A percentile compares a stretch with the other conserved stretches of the same genome.
Conservation (phyloP, 139 green algal genomes). For the Astrephomene gubernaculifera region DNA sequence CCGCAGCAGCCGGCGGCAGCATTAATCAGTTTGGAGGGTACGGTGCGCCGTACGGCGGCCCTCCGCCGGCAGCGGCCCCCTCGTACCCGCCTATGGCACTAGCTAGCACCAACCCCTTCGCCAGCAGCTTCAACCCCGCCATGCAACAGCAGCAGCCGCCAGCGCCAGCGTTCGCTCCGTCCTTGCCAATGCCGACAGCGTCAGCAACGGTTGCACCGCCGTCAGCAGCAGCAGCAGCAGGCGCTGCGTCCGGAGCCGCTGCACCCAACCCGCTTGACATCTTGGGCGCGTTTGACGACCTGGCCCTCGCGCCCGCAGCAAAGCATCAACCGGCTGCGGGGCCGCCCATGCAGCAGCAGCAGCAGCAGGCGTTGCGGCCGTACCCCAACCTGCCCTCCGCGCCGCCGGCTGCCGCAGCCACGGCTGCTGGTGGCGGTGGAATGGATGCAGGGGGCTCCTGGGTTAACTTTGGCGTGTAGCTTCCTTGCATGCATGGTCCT, state of each 20-base stretch:
- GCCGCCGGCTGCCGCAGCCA: neutral
- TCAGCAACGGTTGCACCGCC: too few relatives aligned
- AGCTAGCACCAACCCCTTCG: conserved; percentile 25
- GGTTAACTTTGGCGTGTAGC: conserved; percentile 20
- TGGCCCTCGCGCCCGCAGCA: neutral
- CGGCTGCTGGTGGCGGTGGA: neutral
- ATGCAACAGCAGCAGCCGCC: neutral
- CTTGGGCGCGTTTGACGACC: conserved; percentile 26
- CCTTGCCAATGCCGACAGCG: too few relatives aligned
- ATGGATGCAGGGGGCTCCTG: neutral
- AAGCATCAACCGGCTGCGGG: neutral
- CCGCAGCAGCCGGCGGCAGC: too few relatives aligned
- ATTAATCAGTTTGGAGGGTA: neutral
- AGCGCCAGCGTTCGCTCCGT: neutral
- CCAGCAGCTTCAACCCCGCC: neutral
- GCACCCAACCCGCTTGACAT: neutral
- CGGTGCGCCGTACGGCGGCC: neutral
- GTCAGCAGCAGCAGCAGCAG: too few relatives aligned
- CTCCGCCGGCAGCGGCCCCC: neutral
- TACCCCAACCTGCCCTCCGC: neutral
- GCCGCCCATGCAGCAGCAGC: neutral
- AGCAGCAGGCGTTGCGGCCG: neutral
- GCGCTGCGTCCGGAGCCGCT: neutral
- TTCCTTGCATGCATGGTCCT: too few relatives aligned
- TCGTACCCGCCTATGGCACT: neutral